Conservation (phyloP, 2,329 filamentous ascomycete species). For the Arachnopeziza araneosa region DNA sequence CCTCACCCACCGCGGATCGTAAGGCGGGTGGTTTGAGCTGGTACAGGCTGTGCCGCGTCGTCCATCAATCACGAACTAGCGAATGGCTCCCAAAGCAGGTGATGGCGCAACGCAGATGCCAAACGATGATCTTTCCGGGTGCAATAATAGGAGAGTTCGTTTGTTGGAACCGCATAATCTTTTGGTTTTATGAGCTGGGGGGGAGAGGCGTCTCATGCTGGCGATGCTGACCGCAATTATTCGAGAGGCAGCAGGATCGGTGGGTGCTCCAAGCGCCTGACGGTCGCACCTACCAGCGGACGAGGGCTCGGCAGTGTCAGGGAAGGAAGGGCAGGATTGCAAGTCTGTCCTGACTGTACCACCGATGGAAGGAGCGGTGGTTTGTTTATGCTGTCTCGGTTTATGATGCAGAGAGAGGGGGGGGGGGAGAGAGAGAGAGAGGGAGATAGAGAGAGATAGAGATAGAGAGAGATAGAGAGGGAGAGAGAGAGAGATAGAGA, state of each 20-base stretch:
- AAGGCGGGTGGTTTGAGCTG: too few species aligned
- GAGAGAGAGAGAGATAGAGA: too few species aligned
- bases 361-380: too few species aligned
- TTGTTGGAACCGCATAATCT: not conserved
- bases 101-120: not conserved
- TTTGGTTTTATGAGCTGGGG: not conserved
- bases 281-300: not conserved
- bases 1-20: too few species aligned
- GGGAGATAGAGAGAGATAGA: too few species aligned
- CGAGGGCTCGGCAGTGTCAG: not conserved
- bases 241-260: not conserved
- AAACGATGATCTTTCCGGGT: not conserved
- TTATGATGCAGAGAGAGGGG: too few species aligned
- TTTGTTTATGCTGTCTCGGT: too few species aligned
- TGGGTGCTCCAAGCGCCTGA: not conserved
- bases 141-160: not conserved
- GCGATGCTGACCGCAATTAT: not conserved
- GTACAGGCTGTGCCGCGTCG: too few species aligned
- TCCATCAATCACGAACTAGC: not conserved
- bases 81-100: not conserved
- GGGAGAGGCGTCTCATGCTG: not conserved
- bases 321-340: not conserved
- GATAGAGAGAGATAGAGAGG: too few species aligned
- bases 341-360: too few species aligned
- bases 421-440: too few species aligned